Conservation (phyloP, 306 rosid genomes). For the Acacia melanoxylon region DNA sequence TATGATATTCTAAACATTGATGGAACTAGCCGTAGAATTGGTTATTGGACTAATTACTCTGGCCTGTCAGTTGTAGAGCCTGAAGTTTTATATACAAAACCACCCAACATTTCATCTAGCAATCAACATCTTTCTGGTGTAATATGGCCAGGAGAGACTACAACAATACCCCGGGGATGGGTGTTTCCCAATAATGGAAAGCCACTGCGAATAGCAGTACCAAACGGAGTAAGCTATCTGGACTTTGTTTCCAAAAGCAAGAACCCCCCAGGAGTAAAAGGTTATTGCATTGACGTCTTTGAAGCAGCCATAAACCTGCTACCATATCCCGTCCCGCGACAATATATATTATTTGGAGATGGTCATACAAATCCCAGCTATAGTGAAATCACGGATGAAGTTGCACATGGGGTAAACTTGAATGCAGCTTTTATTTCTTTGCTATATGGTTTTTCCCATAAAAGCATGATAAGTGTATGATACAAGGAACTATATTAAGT, state of each 20-base stretch:
- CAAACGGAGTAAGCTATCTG: conserved; percentile 62
- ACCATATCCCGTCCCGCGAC: conserved; percentile 72
- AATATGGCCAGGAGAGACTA: conserved; percentile 84
- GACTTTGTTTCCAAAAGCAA: conserved; percentile 66
- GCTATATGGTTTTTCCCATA: background rate
- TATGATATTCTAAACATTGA: conserved; percentile 80
- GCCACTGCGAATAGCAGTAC: conserved; percentile 85
- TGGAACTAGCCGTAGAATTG: conserved; percentile 60
- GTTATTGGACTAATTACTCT: conserved; percentile 81
- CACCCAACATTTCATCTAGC: conserved; percentile 37
- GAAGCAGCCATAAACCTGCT: conserved; percentile 81
- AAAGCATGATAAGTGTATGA: background rate
- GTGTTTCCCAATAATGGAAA: conserved; percentile 87
- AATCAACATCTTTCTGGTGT: conserved; percentile 50
- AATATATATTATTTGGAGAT: conserved; percentile 63
- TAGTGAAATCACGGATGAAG: conserved; percentile 45
- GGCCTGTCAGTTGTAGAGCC: conserved; percentile 63
- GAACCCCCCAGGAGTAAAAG: conserved; percentile 65
- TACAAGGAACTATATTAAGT: background rate
- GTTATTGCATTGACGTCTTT: conserved; percentile 77
- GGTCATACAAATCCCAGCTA: conserved; percentile 68
- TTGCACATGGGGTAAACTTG: conserved; percentile 35
- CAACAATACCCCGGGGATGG: conserved; percentile 69
- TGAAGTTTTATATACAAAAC: conserved; percentile 47
- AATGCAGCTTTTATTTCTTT: background rate